These are phyloP conservation scores for Xerophyta viscosa DNA, from an alignment of 106 monocot species.

Conservation along the genomic window DNA sequence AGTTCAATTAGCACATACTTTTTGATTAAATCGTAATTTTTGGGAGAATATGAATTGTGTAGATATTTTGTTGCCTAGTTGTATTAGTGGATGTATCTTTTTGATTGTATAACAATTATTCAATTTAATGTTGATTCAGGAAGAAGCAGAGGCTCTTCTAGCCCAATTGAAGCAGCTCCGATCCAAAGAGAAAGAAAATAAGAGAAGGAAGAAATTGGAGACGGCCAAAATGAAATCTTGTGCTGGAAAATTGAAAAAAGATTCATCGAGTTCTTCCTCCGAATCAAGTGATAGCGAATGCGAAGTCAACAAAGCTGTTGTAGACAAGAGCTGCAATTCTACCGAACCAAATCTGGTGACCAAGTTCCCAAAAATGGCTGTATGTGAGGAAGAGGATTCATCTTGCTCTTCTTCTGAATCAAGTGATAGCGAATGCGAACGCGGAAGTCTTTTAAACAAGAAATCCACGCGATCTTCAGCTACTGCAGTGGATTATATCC, in stretches of 20 bases:
- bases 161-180: conserved; percentile 41
- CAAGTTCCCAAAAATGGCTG: conserved; percentile 23
- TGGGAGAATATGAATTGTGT: no score
- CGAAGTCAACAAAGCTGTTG: conserved; percentile 6
- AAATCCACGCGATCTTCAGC: no score
- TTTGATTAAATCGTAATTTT: no score
- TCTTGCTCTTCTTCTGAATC: conserved; percentile 68
- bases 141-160: conserved; percentile 38
- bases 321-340: no score
- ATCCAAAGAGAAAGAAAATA: conserved; percentile 41
- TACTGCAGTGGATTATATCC: no score
- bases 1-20: no score
- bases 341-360: neutral
- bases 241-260: neutral
- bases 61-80: no score
- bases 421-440: conserved; percentile 67
- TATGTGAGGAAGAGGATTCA: conserved; percentile 3
- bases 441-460: no score
- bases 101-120: no score
- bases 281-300: conserved; percentile 82
- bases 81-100: no score
- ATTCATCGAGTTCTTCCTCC: conserved; percentile 44
- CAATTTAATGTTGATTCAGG: no score
- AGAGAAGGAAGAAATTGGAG: conserved; percentile 20
- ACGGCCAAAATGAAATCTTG: conserved; percentile 9